phyloP scores from a whole-genome alignment of 768 basidiomycete genomes.

The Candolleomyces efflorescens region DNA sequence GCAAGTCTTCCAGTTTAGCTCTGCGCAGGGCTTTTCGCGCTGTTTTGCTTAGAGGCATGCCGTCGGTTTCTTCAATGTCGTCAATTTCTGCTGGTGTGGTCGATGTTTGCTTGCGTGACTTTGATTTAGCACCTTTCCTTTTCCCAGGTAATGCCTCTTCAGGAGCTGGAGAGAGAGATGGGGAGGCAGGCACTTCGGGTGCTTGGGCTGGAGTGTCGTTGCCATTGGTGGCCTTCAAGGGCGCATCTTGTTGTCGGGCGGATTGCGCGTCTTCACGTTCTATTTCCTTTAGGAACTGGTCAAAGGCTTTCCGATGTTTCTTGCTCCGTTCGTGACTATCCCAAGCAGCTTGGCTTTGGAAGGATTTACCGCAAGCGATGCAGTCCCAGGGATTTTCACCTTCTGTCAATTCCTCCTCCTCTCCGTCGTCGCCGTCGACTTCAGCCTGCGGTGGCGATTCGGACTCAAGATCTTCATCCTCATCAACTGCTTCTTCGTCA shows the following conservation, averaged over 20 bases:
- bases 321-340: constrained; percentile 91
- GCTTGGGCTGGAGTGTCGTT: not conserved
- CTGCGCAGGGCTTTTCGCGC: constrained; percentile 7
- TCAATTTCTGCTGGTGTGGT: not conserved
- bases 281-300: constrained; percentile 55
- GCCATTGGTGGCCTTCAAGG: too few relatives aligned
- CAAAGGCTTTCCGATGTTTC: constrained; percentile 87
- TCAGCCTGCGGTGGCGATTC: constrained; percentile 23
- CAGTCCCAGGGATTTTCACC: not conserved
- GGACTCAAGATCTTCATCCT: constrained; percentile 56
- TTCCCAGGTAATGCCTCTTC: not conserved
- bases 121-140: not conserved
- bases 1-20: constrained; percentile 6
- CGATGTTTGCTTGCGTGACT: not conserved
- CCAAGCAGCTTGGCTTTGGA: constrained; percentile 81
- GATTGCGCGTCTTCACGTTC: not conserved
- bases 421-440: not conserved
- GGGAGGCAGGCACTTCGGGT: not conserved
- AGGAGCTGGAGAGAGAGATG: not conserved
- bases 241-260: too few relatives aligned
- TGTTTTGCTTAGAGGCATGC: constrained; percentile 11
- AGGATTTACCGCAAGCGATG: constrained; percentile 57
- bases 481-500: constrained; percentile 22
- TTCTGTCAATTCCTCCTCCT: not conserved
- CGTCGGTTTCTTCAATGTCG: not conserved